Conservation (phyloP, 2,329 filamentous ascomycete species). For the Microsporum canis region DNA sequence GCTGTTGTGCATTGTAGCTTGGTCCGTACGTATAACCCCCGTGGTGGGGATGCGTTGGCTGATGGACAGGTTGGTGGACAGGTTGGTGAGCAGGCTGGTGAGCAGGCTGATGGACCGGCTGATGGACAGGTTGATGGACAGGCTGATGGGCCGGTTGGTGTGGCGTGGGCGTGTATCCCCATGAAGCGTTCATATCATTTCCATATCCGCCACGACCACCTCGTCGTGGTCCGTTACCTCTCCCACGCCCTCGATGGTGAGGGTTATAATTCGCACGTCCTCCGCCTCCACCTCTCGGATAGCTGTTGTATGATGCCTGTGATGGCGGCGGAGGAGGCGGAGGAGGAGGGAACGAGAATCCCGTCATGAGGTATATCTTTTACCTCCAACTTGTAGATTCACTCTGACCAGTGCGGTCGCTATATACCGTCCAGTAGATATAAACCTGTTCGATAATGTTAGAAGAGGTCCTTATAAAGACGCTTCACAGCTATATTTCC, state of each 20-base stretch:
- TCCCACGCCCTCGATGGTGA: background rate
- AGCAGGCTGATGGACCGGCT: no score
- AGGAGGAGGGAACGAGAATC: conserved; percentile 35
- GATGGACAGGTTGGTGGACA: no score
- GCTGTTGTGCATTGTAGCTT: background rate
- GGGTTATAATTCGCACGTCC: background rate
- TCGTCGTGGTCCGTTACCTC: background rate
- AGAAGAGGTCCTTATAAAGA: no score
- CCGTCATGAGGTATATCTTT: conserved; percentile 24
- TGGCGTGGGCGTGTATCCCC: background rate
- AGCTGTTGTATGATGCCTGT: conserved; percentile 13
- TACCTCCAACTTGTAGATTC: no score
- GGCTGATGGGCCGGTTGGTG: background rate
- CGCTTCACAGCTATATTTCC: no score
- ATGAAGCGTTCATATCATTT: background rate
- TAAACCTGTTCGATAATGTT: no score
- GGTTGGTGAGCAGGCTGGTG: no score
- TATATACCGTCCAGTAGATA: no score
- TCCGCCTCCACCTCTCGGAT: conserved; percentile 23
- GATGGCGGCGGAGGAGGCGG: conserved; percentile 34
- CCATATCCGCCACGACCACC: background rate
- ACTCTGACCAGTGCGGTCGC: no score
- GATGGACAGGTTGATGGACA: no score
- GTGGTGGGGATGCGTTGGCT: background rate
- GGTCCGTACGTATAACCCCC: background rate